Base-by-base conservation (phyloP, 208 protist species). In the Leishmania martiniquensis region DNA sequence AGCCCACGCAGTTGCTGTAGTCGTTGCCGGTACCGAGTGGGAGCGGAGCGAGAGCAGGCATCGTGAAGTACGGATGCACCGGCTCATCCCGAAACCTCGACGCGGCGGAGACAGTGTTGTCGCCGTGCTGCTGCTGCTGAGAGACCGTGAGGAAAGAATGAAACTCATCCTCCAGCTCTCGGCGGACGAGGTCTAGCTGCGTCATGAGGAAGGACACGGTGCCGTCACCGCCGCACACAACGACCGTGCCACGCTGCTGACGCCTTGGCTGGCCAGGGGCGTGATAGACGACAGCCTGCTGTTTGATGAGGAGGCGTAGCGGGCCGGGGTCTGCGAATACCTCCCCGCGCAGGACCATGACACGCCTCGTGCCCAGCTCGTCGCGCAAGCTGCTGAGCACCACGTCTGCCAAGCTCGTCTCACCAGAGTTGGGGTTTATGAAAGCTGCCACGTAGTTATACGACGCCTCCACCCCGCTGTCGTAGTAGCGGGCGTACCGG, bases 1-100 rank as follows among this genome's bases (percentile, higher is more conserved):
- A 96, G 37, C 93, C 93, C 25, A 96, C 68, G 45, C 84, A 93
- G 82, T 90, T 93, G 73, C 88, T 91, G 82, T 84, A 94, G 77
- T 97, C 93, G 82, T 97, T 97, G 44, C 93, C 93, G 1, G 93
- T 97, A 22, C 93, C 93, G 34, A 96, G 83, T 17, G 93, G 88
- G 42, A 97, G 75, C 42, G 89, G 85, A 5, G 89, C 91, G 12
- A 97, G 67, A 32, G 93, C 93, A 13, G 93, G 93, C n/a, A 94
- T 60, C 25, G 76, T 87, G 76, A 86, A 91, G 76, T 78, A 85
- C 9, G 55, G 49, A 51, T 77, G 68, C 12, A 20, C 42, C 25
- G 15, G 29, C 37, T 62, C 67, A 15, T 54, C 60, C 4, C 39
- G 10, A 3, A 62, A 20, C 22, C 72, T 57, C 45, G 65, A 75